Evolutionary conservation across 2,329 filamentous ascomycete species (phyloP).

Genomic region (Aspergillus sp.): DNA sequence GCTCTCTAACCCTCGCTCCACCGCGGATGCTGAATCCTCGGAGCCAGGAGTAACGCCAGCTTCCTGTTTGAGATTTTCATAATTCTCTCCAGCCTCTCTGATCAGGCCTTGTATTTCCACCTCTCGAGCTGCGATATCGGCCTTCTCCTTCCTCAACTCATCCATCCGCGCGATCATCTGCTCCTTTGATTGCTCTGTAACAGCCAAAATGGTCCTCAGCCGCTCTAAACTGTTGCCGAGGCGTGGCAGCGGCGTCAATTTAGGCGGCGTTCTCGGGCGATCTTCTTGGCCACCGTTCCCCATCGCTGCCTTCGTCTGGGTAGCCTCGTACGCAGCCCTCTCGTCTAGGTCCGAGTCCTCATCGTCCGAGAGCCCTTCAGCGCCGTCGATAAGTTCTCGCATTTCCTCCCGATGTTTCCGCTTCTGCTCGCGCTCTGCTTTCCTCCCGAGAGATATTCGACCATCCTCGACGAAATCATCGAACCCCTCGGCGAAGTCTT

Average conservation of each 20-base stretch:
- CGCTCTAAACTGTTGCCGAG: slow-evolving; percentile 57
- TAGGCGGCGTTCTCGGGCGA: slow-evolving; percentile 54
- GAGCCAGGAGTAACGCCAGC: slow-evolving; percentile 23
- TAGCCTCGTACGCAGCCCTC: slow-evolving; percentile 74
- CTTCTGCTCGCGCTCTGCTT: slow-evolving; percentile 63
- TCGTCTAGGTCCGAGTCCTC: slow-evolving; percentile 55
- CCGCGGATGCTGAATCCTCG: slow-evolving; percentile 15
- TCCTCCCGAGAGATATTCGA: slow-evolving; percentile 64
- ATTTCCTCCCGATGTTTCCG: slow-evolving; percentile 64
- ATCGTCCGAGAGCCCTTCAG: slow-evolving; percentile 57
- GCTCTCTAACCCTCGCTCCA: slow-evolving; percentile 29
- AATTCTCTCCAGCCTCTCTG: slow-evolving; percentile 68
- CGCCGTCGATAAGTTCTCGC: slow-evolving; percentile 70
- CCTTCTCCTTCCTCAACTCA: slow-evolving; percentile 58
- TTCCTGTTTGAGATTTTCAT: slow-evolving; percentile 47
- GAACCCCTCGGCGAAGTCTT: slow-evolving; percentile 87
- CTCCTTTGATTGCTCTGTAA: slow-evolving; percentile 55
- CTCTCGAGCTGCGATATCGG: slow-evolving; percentile 59
- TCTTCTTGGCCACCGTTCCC: slow-evolving; percentile 38
- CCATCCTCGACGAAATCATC: slow-evolving; percentile 86
- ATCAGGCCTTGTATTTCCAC: slow-evolving; percentile 70
- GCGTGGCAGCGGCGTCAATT: slow-evolving; percentile 68
- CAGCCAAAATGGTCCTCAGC: slow-evolving; percentile 52
- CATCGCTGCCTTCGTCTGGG: slow-evolving; percentile 79
- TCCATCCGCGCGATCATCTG: slow-evolving; percentile 55